phyloP scores from a whole-genome alignment of 2,329 filamentous ascomycete genomes.

The Stylonectria norvegica region DNA sequence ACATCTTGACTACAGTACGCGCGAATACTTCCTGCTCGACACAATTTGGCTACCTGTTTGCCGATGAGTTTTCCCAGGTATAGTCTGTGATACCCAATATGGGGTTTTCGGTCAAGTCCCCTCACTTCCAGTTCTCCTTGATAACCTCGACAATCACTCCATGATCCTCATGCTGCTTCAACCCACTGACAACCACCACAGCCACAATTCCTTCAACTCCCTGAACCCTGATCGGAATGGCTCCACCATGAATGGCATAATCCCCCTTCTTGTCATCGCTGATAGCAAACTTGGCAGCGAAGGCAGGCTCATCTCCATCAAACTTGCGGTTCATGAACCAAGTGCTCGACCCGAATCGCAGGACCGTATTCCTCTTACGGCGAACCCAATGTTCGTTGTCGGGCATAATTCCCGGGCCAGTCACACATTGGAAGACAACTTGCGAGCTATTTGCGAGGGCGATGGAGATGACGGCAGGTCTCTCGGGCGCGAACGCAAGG shows the following conservation, averaged over 20 bases:
- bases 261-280: constrained; percentile 51
- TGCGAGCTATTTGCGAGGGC: constrained; percentile 56
- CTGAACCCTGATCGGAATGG: constrained; percentile 65
- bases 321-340: constrained; percentile 72
- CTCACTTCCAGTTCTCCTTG: constrained; percentile 44
- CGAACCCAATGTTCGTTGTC: constrained; percentile 71
- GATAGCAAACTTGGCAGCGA: constrained; percentile 63
- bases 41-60: too few relatives aligned
- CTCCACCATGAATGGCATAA: constrained; percentile 78
- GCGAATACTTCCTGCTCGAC: too few relatives aligned
- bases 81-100: too few relatives aligned
- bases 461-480: constrained; percentile 61
- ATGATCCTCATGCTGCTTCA: constrained; percentile 77
- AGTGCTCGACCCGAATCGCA: constrained; percentile 66
- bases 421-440: constrained; percentile 67
- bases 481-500: constrained; percentile 41
- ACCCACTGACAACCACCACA: constrained; percentile 70
- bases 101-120: too few relatives aligned
- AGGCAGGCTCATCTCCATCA: constrained; percentile 58
- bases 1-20: too few relatives aligned
- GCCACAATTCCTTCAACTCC: constrained; percentile 74
- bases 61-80: too few relatives aligned
- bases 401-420: constrained; percentile 62
- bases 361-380: constrained; percentile 68
- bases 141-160: constrained; percentile 70